Conservation (phyloP, 148 eudicot species). For the Amaranthus cruentus region DNA sequence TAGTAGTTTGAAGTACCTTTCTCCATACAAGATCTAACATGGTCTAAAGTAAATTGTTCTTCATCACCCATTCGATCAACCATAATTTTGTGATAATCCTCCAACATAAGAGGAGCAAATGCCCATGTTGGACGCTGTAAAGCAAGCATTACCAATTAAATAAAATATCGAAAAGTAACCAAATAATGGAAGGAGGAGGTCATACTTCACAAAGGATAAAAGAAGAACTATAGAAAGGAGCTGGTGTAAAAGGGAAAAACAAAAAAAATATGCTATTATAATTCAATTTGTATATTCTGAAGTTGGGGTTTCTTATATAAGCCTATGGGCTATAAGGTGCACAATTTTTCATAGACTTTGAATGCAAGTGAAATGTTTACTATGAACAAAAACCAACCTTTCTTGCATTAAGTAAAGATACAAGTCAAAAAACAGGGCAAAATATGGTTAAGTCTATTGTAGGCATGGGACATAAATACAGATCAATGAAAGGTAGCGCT, state of each 20-base stretch:
- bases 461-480: not conserved
- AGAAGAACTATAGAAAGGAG: not conserved
- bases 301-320: not conserved
- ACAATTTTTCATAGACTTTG: not conserved
- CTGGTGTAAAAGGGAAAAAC: not conserved
- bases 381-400: not conserved
- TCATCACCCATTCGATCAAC: conserved; percentile 83
- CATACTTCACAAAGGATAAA: not conserved
- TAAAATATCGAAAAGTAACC: not conserved
- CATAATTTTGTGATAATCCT: conserved; percentile 88
- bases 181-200: not conserved
- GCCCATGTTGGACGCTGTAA: conserved; percentile 90
- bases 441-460: not conserved
- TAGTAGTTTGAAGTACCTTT: conserved; percentile 49
- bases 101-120: conserved; percentile 80
- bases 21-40: conserved; percentile 68
- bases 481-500: not conserved
- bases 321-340: not conserved
- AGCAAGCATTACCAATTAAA: conserved; percentile 3
- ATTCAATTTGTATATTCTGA: not conserved
- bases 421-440: too few relatives aligned
- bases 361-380: not conserved
- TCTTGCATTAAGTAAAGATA: too few relatives aligned
- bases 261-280: not conserved
- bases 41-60: conserved; percentile 68